These are phyloP conservation scores for Fusarium chlamydosporum DNA, from an alignment of 2,329 filamentous ascomycete species.

Conservation along the genomic window DNA sequence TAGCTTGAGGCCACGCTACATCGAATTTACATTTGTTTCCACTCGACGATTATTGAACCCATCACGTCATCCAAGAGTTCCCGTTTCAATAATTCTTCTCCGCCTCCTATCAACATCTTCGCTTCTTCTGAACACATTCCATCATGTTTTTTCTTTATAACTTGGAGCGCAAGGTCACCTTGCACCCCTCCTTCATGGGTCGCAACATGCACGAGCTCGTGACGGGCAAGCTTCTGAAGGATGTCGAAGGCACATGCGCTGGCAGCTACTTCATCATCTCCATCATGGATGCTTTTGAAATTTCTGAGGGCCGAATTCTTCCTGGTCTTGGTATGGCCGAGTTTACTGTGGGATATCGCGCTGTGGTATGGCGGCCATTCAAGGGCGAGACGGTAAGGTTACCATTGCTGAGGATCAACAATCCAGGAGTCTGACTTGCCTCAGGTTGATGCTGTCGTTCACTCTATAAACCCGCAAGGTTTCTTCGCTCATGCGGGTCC, in stretches of 20 bases:
- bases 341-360: conserved; percentile 94
- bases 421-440: conserved; percentile 53
- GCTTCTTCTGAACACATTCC: conserved; percentile 22
- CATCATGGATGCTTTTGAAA: conserved; percentile 96
- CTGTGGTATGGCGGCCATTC: conserved; percentile 97
- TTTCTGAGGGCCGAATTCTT: conserved; percentile 92
- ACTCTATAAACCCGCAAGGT: conserved; percentile 89
- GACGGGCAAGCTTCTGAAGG: conserved; percentile 87
- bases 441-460: conserved; percentile 94
- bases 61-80: conserved; percentile 8
- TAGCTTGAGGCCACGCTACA: conserved; percentile 10
- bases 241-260: conserved; percentile 95
- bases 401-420: conserved; percentile 32
- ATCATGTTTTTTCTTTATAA: conserved; percentile 98
- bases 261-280: conserved; percentile 98
- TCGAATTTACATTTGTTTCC: not conserved
- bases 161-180: conserved; percentile 91
- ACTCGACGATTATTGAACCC: conserved; percentile 4
- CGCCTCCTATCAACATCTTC: conserved; percentile 24
- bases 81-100: conserved; percentile 14
- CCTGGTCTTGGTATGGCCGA: conserved; percentile 93
- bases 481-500: conserved; percentile 91
- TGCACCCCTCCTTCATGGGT: conserved; percentile 97
- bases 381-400: conserved; percentile 92
- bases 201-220: conserved; percentile 93